Evolutionary conservation across 2,329 filamentous ascomycete genomes (phyloP).

Genomic region (Leptoxyphium fumago): DNA sequence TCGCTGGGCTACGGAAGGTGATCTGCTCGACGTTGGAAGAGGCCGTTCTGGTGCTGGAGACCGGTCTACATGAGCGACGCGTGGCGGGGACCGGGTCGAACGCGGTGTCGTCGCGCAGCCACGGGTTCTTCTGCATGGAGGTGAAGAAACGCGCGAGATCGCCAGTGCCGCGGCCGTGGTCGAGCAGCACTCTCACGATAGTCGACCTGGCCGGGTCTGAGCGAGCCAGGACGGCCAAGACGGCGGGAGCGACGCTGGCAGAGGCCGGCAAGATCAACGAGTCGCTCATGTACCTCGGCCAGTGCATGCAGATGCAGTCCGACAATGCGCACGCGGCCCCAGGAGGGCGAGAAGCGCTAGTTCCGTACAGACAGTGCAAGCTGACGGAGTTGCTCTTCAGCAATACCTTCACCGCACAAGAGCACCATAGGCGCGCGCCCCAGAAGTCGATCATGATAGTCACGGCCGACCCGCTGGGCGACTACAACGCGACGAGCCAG

Average conservation of each 20-base stretch:
- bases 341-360: slow-evolving; percentile 37
- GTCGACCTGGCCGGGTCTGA: slow-evolving; percentile 91
- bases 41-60: slow-evolving; percentile 78
- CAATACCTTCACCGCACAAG: slow-evolving; percentile 32
- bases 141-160: slow-evolving; percentile 61
- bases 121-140: slow-evolving; percentile 92
- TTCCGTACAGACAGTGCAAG: slow-evolving; percentile 53
- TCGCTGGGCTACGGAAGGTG: slow-evolving; percentile 80
- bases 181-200: slow-evolving; percentile 65
- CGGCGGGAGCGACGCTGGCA: slow-evolving; percentile 76
- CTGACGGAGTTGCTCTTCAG: slow-evolving; percentile 38
- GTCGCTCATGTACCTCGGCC: slow-evolving; percentile 93
- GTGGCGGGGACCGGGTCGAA: slow-evolving; percentile 89
- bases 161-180: slow-evolving; percentile 48
- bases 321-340: slow-evolving; percentile 49
- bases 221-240: slow-evolving; percentile 83
- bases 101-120: slow-evolving; percentile 78
- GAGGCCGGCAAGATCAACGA: slow-evolving; percentile 98
- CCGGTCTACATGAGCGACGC: slow-evolving; percentile 70
- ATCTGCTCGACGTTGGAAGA: slow-evolving; percentile 72
- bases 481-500: slow-evolving; percentile 93
- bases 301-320: slow-evolving; percentile 91
- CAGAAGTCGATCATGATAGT: slow-evolving; percentile 94
- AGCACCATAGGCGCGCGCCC: slow-evolving; percentile 42
- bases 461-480: slow-evolving; percentile 79